Percentiles rank a stretch among this genome's conserved stretches.
These are phyloP conservation scores for Colletotrichum sp. DNA, from an alignment of 2,329 filamentous ascomycete species.

Conservation along the genomic window DNA sequence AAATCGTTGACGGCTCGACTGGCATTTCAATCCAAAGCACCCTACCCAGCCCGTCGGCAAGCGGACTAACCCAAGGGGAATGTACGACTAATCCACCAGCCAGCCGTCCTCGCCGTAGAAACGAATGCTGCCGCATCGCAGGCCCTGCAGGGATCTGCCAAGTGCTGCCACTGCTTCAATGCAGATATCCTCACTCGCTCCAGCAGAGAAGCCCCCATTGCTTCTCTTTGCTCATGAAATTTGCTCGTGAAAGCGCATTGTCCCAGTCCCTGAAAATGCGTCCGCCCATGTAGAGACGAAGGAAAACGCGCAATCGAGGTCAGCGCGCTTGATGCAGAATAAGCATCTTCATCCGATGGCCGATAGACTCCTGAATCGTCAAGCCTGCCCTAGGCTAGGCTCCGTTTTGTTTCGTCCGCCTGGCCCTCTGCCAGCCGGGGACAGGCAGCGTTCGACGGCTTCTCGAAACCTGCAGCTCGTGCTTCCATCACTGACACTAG, in stretches of 20 bases:
- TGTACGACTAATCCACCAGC: neutral
- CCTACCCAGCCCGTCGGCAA: neutral
- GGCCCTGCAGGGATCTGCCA: neutral
- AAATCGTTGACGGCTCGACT: neutral
- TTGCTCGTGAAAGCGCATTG: neutral
- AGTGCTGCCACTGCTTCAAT: neutral
- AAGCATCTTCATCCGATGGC: neutral
- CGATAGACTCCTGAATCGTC: neutral
- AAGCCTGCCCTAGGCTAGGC: neutral
- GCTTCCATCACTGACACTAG: neutral
- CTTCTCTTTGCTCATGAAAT: neutral
- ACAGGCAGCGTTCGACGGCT: slow-evolving; percentile 1
- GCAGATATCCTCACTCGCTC: neutral
- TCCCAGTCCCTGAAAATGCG: neutral
- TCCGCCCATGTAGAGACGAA: neutral
- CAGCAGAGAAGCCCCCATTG: neutral
- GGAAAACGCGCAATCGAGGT: neutral
- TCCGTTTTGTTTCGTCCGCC: neutral
- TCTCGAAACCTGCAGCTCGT: slow-evolving; percentile 15
- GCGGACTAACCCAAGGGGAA: neutral
- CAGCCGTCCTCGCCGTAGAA: neutral
- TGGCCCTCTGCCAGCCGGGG: neutral
- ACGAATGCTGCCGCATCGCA: neutral
- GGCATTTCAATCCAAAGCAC: neutral
- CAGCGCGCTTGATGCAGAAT: neutral